A percentile compares a stretch with the other conserved stretches of the same genome.
These are phyloP conservation scores for Chaetomium fimeti DNA, from an alignment of 495 filamentous ascomycete genomes.

Conservation along the genomic window DNA sequence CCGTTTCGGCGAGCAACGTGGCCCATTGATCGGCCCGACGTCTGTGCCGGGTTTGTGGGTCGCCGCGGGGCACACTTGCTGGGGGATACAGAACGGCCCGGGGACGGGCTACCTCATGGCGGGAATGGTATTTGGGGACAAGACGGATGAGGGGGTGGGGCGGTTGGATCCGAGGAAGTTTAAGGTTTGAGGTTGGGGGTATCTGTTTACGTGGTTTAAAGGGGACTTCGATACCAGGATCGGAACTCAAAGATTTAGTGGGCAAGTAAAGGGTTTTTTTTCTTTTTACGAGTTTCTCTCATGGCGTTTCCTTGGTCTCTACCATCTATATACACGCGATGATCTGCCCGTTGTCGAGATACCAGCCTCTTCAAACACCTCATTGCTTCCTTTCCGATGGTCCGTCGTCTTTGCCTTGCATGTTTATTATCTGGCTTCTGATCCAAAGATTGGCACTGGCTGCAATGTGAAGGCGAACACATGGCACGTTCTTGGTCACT, in stretches of 20 bases:
- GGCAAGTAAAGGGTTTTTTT: not conserved
- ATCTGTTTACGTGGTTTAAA: not conserved
- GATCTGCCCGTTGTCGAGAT: too few relatives aligned
- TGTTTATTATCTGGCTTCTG: too few relatives aligned
- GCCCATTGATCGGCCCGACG: slow-evolving; percentile 77
- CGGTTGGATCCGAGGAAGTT: slow-evolving; percentile 65
- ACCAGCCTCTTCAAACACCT: too few relatives aligned
- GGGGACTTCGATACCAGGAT: not conserved
- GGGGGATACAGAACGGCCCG: slow-evolving; percentile 96
- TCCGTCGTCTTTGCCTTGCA: too few relatives aligned
- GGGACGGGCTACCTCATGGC: slow-evolving; percentile 87
- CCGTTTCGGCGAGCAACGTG: slow-evolving; percentile 55
- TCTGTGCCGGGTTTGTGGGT: slow-evolving; percentile 74
- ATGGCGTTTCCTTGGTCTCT: not conserved
- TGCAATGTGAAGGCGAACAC: too few relatives aligned
- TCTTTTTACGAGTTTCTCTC: not conserved
- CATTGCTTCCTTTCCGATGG: too few relatives aligned
- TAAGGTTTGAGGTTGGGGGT: slow-evolving; percentile 36
- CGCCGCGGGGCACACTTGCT: slow-evolving; percentile 91
- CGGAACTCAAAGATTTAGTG: not conserved
- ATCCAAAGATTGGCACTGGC: too few relatives aligned
- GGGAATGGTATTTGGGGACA: slow-evolving; percentile 75
- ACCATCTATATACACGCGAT: too few relatives aligned
- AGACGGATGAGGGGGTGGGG: slow-evolving; percentile 70
- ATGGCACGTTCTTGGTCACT: too few relatives aligned